Conservation (phyloP, 2,329 filamentous ascomycete species). For the Aspergillus eucalypticola region DNA sequence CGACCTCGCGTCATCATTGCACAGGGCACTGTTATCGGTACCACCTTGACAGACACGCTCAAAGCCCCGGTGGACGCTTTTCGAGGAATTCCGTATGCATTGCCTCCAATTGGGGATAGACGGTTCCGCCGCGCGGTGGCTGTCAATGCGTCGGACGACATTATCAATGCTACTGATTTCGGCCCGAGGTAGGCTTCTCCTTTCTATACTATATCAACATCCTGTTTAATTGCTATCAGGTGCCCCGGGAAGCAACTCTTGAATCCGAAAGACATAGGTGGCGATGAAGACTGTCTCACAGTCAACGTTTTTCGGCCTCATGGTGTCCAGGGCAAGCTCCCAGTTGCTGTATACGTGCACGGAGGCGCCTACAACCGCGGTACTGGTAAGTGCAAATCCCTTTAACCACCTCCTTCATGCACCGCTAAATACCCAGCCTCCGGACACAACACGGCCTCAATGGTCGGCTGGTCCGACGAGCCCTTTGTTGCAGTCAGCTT, state of each 20-base stretch:
- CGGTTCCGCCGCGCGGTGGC: constrained; percentile 31
- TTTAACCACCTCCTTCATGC: too few relatives aligned
- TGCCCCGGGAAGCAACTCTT: constrained; percentile 49
- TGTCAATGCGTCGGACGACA: constrained; percentile 1
- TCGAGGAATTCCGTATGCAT: constrained; percentile 24
- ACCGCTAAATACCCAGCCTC: constrained; percentile 7
- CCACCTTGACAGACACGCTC: constrained; percentile 24
- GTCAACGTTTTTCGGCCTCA: constrained; percentile 44
- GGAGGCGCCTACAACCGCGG: constrained; percentile 43
- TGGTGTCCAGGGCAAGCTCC: constrained; percentile 28
- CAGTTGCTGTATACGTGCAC: constrained; percentile 46
- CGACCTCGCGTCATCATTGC: constrained; percentile 19
- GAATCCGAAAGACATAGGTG: constrained; percentile 51
- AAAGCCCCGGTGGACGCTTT: constrained; percentile 42
- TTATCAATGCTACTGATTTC: constrained; percentile 9
- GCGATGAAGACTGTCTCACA: constrained; percentile 49
- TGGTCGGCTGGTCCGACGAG: constrained; percentile 56
- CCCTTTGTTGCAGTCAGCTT: constrained; percentile 50
- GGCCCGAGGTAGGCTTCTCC: constrained; percentile 34
- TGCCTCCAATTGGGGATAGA: constrained; percentile 9
- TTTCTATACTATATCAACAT: constrained; percentile 46
- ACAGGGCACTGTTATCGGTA: constrained; percentile 36
- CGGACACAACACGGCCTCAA: constrained; percentile 60
- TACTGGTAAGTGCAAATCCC: constrained; percentile 16
- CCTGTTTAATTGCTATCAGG: not conserved